Percentiles rank a stretch among this genome's conserved stretches.
Evolutionary conservation across 805 yeast species (phyloP).

Genomic region (Yarrowia sp.): DNA sequence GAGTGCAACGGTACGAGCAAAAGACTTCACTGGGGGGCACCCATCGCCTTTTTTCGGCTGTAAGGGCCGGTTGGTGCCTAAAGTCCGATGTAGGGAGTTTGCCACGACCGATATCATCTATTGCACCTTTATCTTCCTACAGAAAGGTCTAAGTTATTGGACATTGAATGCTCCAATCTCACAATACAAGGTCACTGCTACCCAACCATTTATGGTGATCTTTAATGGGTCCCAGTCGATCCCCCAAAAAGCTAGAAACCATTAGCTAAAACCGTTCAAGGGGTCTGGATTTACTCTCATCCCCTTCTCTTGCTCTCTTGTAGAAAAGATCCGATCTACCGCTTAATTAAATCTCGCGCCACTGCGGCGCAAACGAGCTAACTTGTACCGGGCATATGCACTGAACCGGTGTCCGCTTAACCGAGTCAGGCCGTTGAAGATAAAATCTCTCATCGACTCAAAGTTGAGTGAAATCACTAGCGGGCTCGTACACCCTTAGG

Average conservation of each 20-base stretch:
- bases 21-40: background rate
- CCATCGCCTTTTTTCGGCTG: background rate
- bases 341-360: conserved; percentile 17
- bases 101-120: background rate
- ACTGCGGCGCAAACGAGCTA: conserved; percentile 25
- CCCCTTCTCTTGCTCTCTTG: background rate
- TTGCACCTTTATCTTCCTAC: background rate
- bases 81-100: background rate
- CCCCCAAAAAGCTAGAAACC: background rate
- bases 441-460: no score
- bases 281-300: background rate
- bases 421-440: no score
- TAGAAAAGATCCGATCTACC: background rate
- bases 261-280: background rate
- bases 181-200: background rate
- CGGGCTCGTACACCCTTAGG: background rate
- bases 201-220: background rate
- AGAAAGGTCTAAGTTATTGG: no score
- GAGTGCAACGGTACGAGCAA: conserved; percentile 29
- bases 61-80: conserved; percentile 1
- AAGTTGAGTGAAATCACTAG: no score
- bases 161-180: no score
- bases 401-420: no score
- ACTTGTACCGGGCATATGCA: background rate
- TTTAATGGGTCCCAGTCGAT: background rate